A percentile compares a stretch with the other conserved stretches of the same genome.
phyloP scores from a whole-genome alignment of 306 rosid genomes.

The Astragalus glycyphyllos region DNA sequence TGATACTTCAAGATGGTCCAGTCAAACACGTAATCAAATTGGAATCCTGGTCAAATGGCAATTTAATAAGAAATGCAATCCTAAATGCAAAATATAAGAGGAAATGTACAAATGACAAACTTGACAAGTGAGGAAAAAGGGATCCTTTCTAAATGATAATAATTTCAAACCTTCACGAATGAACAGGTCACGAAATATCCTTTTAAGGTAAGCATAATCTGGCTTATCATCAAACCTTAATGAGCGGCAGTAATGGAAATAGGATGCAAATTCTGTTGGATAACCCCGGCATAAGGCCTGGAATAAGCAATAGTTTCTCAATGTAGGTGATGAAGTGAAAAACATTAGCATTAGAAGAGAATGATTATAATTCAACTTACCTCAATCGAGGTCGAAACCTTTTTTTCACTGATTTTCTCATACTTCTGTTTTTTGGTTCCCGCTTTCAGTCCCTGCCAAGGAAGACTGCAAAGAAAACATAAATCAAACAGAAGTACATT shows the following conservation, averaged over 20 bases:
- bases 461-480: conserved; percentile 66
- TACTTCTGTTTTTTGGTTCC: conserved; percentile 96
- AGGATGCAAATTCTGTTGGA: conserved; percentile 97
- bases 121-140: conserved; percentile 4
- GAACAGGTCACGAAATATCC: conserved; percentile 94
- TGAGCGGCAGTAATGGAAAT: conserved; percentile 97
- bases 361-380: conserved; percentile 45
- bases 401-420: conserved; percentile 91
- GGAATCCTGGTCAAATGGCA: conserved; percentile 70
- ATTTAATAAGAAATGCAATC: conserved; percentile 27
- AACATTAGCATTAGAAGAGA: conserved; percentile 16
- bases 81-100: conserved; percentile 8
- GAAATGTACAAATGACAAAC: conserved; percentile 1
- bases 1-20: conserved; percentile 98
- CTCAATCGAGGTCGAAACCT: conserved; percentile 93
- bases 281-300: conserved; percentile 95
- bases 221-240: conserved; percentile 95
- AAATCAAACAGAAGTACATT: conserved; percentile 42
- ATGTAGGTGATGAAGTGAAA: conserved; percentile 14
- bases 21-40: conserved; percentile 95
- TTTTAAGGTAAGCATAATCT: conserved; percentile 93
- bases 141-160: not conserved
- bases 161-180: conserved; percentile 83
- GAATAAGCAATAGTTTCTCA: conserved; percentile 45
- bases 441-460: conserved; percentile 99